These are phyloP conservation scores for Lindgomyces ingoldianus DNA, from an alignment of 495 filamentous ascomycete species.

Conservation along the genomic window DNA sequence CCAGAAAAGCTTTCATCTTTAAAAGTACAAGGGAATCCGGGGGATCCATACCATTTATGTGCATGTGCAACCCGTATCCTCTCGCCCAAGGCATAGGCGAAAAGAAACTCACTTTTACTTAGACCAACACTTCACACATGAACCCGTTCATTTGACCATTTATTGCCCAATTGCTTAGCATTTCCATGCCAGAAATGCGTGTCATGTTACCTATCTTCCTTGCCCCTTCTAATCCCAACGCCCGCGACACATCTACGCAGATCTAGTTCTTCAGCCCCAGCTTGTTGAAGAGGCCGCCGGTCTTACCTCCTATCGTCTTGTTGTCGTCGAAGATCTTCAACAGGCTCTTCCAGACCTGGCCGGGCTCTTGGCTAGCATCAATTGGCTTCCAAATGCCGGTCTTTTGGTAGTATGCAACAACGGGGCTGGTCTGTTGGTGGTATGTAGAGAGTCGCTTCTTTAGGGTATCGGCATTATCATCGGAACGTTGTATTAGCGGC, in stretches of 20 bases:
- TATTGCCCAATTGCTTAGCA: neutral
- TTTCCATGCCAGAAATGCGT: neutral
- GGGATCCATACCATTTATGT: neutral
- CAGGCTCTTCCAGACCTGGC: constrained; percentile 91
- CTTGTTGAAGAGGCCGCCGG: constrained; percentile 48
- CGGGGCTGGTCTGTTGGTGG: constrained; percentile 88
- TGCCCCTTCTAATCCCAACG: neutral
- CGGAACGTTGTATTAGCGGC: constrained; percentile 90
- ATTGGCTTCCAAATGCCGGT: constrained; percentile 95
- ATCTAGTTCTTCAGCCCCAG: constrained; percentile 50
- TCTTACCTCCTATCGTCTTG: constrained; percentile 43
- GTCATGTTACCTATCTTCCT: neutral
- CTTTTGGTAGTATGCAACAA: constrained; percentile 93
- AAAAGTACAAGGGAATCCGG: neutral
- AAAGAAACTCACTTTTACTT: neutral
- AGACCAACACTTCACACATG: neutral
- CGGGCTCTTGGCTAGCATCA: constrained; percentile 95
- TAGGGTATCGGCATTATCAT: constrained; percentile 96
- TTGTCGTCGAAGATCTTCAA: constrained; percentile 79
- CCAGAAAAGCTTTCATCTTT: neutral
- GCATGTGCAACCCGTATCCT: neutral
- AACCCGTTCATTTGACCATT: neutral
- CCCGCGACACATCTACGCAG: neutral
- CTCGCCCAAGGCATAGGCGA: neutral
- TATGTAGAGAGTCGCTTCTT: constrained; percentile 94